Evolutionary conservation across 2,329 filamentous ascomycete genomes (phyloP), one percentile per base, ranked within the genome.

Genomic region (Phialophora tarda): DNA sequence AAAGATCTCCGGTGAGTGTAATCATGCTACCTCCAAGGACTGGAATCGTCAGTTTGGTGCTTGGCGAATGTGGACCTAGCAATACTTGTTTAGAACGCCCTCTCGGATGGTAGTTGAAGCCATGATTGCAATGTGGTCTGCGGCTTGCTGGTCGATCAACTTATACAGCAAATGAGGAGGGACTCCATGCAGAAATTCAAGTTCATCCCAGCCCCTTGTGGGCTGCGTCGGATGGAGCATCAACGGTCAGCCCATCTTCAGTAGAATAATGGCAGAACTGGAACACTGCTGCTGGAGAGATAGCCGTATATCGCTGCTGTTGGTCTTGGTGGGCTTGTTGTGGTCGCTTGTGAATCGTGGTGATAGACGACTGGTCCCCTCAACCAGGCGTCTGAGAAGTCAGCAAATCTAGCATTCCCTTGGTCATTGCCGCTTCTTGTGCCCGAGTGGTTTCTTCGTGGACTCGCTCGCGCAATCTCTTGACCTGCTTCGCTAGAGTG

Each of bases 401-500:
- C 53, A 70, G 24, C 26, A 91, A 90, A 73, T 94, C 91, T 70
- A 98, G 80, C 93, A 98, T 97, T 1, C 94, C 95, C 71, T 86
- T 86, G 11, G 92, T 93, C 79, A 91, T 88, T 72, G 87, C 89
- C 1, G 94, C 93, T 75, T 91, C 85, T 79, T 97, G 91, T 24
- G 92, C 91, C 74, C 90, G 88, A 78, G 96, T 92, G 11, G 93
- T 90, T 77, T 95, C 91, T 48, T 86, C 82, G 69, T 87, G 85
- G 23, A 98, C 94, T 47, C 89, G 83, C 54, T 84, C 81, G 75
- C 90, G 88, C 69, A 97, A 82, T 57, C 83, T 83, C 72, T 86
- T 84, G 74, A 98, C 88, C 57, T 89, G 84, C 58, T 83, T 83
- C 68, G 91, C 88, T 63, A 98, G 85, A 76, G 91, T 88, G 6